Conservation (phyloP, 1,284 basidiomycete species). For the Ustilago tritici region DNA sequence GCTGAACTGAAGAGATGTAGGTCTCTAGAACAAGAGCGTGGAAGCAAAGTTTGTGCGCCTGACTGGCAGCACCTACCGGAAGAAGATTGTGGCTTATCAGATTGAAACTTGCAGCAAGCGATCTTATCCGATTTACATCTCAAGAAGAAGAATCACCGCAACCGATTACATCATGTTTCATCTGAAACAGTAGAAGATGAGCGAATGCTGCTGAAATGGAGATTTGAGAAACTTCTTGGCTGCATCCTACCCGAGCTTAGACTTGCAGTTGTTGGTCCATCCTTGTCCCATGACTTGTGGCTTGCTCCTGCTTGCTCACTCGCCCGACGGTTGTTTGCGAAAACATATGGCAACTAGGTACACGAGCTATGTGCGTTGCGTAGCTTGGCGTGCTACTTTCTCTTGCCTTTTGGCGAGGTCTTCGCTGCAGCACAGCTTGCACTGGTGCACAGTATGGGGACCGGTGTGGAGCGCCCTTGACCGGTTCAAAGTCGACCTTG, state of each 20-base stretch:
- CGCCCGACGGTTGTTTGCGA: neutral
- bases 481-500: neutral
- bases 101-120: slow-evolving; percentile 3
- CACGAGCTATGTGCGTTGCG: neutral
- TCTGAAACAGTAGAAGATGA: neutral
- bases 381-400: neutral
- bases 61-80: neutral
- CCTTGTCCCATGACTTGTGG: neutral
- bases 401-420: neutral
- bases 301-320: neutral
- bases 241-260: slow-evolving; percentile 10
- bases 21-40: no score
- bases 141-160: neutral
- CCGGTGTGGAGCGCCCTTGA: neutral
- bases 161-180: slow-evolving; percentile 4
- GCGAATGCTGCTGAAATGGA: neutral
- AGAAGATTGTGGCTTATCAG: slow-evolving; percentile 20
- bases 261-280: neutral
- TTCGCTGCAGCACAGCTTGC: slow-evolving; percentile 10
- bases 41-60: neutral
- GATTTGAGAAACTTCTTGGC: slow-evolving; percentile 17
- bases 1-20: neutral
- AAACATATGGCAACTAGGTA: neutral
- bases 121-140: slow-evolving; percentile 16
- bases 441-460: neutral